Base-by-base conservation (phyloP, 2,329 filamentous ascomycete species). In the Talaromyces sp. region DNA sequence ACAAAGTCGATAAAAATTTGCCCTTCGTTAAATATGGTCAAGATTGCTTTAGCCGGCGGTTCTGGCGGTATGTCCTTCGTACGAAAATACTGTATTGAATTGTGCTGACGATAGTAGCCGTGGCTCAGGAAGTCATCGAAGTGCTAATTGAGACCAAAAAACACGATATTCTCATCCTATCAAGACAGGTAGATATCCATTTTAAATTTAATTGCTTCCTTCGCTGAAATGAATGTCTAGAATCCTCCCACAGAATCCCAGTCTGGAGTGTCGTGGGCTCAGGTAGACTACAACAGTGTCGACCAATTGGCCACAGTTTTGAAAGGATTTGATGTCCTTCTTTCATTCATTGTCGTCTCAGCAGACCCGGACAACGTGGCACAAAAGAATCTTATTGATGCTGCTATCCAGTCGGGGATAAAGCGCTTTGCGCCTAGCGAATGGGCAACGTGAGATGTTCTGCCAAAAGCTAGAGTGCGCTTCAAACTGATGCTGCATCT, bases 41-140 rank as follows among this genome's bases (percentile, higher is more conserved):
- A 38, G 31, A 32, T 59, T 19, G 57, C 52, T 11, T 38, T 59
- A 11, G 52, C 57, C 19, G 57, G 57, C 24, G 57, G 57, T 29
- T 59, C 57, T 51, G 57, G 57, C 11, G 43, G 43, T 46, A 46
- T 24, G n/a, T 3, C 11, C 9, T 46, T 12, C 11, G 24, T 46
- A 12, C 43, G 17, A 43, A 19, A 21, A 21, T 21, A 21, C 32
- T 24, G 9, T 46, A 24, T 12, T 46, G 43, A n/a, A 38, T 46
- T 46, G 19, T 46, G 43, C 19, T 46, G n/a, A 46, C 21, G 1
- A 46, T 46, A 5, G 5, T 24, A 46, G 43, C 43, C n/a, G 43
- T 46, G n/a, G 43, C 43, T 9, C 43, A 46, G 43, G 43, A 46
- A 17, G 43, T 46, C n/a, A 46, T 46, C 21, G 43, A 46, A 14